A percentile compares a stretch with the other conserved stretches of the same genome.
These are phyloP conservation scores for Rhodotorula mucilaginosa DNA, from an alignment of 1,284 basidiomycete genomes.

Conservation along the genomic window DNA sequence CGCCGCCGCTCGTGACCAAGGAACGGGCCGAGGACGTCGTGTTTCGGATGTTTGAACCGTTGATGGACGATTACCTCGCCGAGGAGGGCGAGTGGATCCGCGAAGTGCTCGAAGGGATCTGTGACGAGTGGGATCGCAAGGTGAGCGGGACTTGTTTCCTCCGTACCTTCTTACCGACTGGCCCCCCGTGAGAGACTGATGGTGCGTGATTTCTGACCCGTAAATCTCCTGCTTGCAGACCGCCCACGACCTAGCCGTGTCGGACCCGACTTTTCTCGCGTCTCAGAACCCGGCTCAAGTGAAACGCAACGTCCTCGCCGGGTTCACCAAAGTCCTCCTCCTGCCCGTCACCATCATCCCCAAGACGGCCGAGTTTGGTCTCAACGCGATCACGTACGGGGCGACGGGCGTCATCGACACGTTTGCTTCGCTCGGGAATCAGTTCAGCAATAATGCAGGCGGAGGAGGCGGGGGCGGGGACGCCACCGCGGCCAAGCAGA, in stretches of 20 bases:
- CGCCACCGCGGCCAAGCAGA: neutral
- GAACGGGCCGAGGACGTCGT: constrained; percentile 74
- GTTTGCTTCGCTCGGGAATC: constrained; percentile 27
- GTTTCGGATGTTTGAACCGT: constrained; percentile 86
- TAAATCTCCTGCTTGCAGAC: constrained; percentile 4
- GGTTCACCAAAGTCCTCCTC: constrained; percentile 83
- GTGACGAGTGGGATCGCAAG: constrained; percentile 73
- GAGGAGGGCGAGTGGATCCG: constrained; percentile 86
- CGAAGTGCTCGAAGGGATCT: constrained; percentile 68
- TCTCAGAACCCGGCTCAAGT: constrained; percentile 86
- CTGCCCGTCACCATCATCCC: constrained; percentile 96
- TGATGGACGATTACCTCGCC: constrained; percentile 95
- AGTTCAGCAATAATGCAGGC: constrained; percentile 3
- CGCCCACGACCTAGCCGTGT: constrained; percentile 36
- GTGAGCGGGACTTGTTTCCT: constrained; percentile 47
- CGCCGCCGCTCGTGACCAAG: constrained; percentile 45
- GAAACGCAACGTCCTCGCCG: constrained; percentile 86
- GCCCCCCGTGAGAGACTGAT: neutral
- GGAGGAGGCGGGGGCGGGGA: constrained; percentile 17
- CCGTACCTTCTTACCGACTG: neutral
- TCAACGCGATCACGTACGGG: constrained; percentile 62
- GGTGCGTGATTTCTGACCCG: too few relatives aligned
- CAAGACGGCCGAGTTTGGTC: constrained; percentile 68
- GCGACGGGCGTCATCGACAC: constrained; percentile 78
- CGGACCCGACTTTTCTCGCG: constrained; percentile 63